Conservation (phyloP, 2,329 filamentous ascomycete genomes). For the Beauveria sp. region DNA sequence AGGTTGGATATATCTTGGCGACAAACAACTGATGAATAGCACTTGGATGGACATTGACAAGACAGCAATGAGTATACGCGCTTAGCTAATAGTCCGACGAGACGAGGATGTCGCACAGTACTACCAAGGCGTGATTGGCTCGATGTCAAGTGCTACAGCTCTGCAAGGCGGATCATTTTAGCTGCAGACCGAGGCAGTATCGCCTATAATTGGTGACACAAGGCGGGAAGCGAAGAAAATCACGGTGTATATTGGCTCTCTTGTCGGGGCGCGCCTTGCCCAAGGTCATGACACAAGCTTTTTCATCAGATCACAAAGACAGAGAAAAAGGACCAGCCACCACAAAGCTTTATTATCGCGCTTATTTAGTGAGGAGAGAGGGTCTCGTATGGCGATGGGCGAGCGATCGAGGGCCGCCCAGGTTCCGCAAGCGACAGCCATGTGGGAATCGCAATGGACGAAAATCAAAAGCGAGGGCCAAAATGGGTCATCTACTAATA, state of each 20-base stretch:
- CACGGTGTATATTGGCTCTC: not conserved
- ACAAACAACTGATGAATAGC: not conserved
- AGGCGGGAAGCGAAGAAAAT: not conserved
- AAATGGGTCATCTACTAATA: not conserved
- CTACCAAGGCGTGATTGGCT: not conserved
- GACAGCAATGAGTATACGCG: not conserved
- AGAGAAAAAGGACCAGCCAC: too few species aligned
- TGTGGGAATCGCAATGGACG: not conserved
- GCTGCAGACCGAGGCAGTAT: not conserved
- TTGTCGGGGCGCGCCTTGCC: not conserved
- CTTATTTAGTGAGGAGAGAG: too few species aligned
- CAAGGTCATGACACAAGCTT: not conserved
- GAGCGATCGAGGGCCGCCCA: not conserved
- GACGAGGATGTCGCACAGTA: not conserved
- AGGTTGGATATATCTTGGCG: too few species aligned
- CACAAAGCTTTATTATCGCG: too few species aligned
- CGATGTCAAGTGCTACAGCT: not conserved
- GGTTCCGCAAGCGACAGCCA: slow-evolving; percentile 2
- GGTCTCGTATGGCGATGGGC: too few species aligned
- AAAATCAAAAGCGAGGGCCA: not conserved
- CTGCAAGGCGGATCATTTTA: not conserved
- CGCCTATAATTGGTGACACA: not conserved
- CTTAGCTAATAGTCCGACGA: not conserved
- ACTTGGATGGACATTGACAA: not conserved
- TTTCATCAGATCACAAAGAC: too few species aligned